phyloP scores from a whole-genome alignment of 495 filamentous ascomycete species.

The Lineolata rhizophorae region DNA sequence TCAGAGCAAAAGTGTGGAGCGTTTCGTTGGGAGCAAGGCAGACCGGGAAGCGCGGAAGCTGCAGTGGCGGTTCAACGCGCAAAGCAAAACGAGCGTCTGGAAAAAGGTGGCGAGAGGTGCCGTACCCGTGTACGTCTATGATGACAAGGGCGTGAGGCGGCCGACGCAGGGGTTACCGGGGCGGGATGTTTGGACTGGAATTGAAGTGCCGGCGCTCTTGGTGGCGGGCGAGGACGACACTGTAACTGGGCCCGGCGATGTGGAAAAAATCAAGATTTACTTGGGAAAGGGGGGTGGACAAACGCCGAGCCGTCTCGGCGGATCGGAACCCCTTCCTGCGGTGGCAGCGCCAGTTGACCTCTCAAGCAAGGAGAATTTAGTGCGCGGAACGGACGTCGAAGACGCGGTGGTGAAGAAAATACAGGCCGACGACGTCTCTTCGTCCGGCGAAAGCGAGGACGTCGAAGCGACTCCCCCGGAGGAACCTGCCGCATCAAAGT shows the following conservation, averaged over 20 bases:
- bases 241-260: slow-evolving; percentile 46
- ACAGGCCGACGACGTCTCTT: slow-evolving; percentile 22
- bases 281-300: slow-evolving; percentile 22
- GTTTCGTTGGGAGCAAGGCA: slow-evolving; percentile 57
- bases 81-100: slow-evolving; percentile 64
- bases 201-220: slow-evolving; percentile 53
- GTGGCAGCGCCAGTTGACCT: slow-evolving; percentile 15
- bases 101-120: slow-evolving; percentile 60
- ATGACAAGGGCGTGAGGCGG: too few relatives aligned
- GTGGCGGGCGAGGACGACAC: slow-evolving; percentile 58
- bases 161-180: slow-evolving; percentile 34
- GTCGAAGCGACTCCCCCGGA: background rate
- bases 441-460: slow-evolving; percentile 1
- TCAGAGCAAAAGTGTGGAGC: slow-evolving; percentile 51
- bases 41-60: slow-evolving; percentile 53
- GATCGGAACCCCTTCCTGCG: background rate
- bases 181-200: slow-evolving; percentile 44
- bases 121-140: slow-evolving; percentile 31
- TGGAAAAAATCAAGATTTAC: slow-evolving; percentile 43
- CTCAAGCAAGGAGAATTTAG: too few relatives aligned
- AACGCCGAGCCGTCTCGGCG: slow-evolving; percentile 8
- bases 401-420: too few relatives aligned
- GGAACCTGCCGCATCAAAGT: background rate
- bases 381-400: too few relatives aligned
- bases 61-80: slow-evolving; percentile 64